These are phyloP conservation scores for Psilocybe azurescens DNA, from an alignment of 768 basidiomycete species.

Conservation along the genomic window DNA sequence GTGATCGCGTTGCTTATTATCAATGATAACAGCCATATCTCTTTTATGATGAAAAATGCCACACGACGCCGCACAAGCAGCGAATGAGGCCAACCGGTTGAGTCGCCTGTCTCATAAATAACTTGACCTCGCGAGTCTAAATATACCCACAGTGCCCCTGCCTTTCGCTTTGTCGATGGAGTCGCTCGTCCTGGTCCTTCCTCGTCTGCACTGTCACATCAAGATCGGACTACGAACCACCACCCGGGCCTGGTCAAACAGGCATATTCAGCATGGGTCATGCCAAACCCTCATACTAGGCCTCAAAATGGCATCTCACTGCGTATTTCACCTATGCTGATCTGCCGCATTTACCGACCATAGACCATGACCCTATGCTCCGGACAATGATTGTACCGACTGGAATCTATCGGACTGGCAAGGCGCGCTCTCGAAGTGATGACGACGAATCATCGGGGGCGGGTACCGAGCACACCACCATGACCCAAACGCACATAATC, in stretches of 20 bases:
- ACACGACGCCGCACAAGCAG: conserved; percentile 44
- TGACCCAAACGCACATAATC: conserved; percentile 25
- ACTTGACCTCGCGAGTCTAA: conserved; percentile 9
- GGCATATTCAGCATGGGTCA: conserved; percentile 72
- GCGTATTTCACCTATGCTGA: conserved; percentile 59
- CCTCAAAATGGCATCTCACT: conserved; percentile 71
- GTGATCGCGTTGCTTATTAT: conserved; percentile 6
- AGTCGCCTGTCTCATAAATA: conserved; percentile 4
- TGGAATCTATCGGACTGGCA: conserved; percentile 52
- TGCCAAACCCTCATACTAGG: conserved; percentile 44
- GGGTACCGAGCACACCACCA: conserved; percentile 16
- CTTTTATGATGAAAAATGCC: conserved; percentile 68
- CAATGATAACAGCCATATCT: conserved; percentile 56
- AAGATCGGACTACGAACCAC: conserved; percentile 56
- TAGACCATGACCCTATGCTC: conserved; percentile 49
- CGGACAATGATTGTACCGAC: conserved; percentile 49
- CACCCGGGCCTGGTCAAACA: conserved; percentile 69
- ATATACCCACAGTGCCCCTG: conserved; percentile 37
- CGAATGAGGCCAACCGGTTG: conserved; percentile 45
- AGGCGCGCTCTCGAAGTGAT: conserved; percentile 44
- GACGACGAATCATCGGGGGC: conserved; percentile 31
- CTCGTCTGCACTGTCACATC: conserved; percentile 61
- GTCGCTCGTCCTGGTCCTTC: conserved; percentile 52
- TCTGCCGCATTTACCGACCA: conserved; percentile 49
- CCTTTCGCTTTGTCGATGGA: conserved; percentile 64